Evolutionary conservation across 768 basidiomycete genomes (phyloP), one percentile per base, ranked within the genome.

Genomic region (Pholiota conissans): DNA sequence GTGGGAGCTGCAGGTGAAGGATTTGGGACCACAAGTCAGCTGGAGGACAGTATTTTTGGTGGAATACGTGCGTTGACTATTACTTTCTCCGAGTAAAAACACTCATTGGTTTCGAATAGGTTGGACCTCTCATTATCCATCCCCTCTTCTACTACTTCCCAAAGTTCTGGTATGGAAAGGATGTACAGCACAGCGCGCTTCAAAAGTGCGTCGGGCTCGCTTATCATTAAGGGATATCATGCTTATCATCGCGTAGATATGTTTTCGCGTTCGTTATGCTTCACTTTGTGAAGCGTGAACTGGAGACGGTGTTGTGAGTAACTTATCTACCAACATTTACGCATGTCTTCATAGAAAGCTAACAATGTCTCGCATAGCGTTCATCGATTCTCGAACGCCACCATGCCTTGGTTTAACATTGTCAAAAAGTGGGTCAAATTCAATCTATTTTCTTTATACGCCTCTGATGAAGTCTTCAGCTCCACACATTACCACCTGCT

Each of bases 371-470:
- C n/a, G n/a, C n/a, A 6, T 50, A 93, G 91, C 66, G 84, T 99
- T 1, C 97, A 99, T 70, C 90, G 92, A 10, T 98, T 98, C 80
- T 98, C 95, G 28, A 85, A 94, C 73, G 90, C 86, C 1, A 97
- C 96, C 0, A 96, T 98, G 91, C 97, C 96, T 1, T 73, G 88
- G 57, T 66, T 68, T 58, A 91, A 93, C 68, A 82, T 98, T 32
- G 87, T 96, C 78, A 90, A 88, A 71, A 99, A 99, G 96, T 97
- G 55, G 27, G 83, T 62, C 16, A 24, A 11, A 30, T 26, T 8
- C 7, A 30, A 18, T 5, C 22, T 7, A 22, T 10, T 28, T 30
- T 28, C 7, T 0, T 46, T 16, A 39, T 11, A 13, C 16, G n/a
- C n/a, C n/a, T 14, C 57, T 49, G 28, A 28, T 49, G 20, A 16